These are phyloP conservation scores for Phytophthora pinifolia DNA, from an alignment of 352 stramenopile genomes.

Conservation along the genomic window DNA sequence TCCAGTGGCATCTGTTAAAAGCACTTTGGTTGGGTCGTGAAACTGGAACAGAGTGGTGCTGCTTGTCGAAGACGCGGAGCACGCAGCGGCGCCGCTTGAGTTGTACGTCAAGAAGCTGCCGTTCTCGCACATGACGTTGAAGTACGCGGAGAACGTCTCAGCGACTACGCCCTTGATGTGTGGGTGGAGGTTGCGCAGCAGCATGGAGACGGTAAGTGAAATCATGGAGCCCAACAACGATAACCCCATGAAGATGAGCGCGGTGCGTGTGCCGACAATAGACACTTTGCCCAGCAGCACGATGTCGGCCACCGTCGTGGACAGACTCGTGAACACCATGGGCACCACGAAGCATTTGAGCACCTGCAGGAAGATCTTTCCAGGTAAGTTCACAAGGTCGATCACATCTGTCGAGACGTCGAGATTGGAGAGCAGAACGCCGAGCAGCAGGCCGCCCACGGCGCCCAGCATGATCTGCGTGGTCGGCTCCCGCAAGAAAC, in stretches of 20 bases:
- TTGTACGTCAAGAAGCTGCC: slow-evolving; percentile 37
- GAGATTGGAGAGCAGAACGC: slow-evolving; percentile 34
- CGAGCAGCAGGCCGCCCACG: slow-evolving; percentile 33
- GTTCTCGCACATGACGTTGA: slow-evolving; percentile 44
- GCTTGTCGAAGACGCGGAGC: slow-evolving; percentile 23
- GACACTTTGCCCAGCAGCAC: slow-evolving; percentile 69
- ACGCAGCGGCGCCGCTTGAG: slow-evolving; percentile 23
- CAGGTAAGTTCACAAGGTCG: slow-evolving; percentile 40
- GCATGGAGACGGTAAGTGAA: slow-evolving; percentile 46
- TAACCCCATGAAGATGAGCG: slow-evolving; percentile 50
- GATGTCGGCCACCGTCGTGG: slow-evolving; percentile 62
- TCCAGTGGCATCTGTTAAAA: slow-evolving; percentile 27
- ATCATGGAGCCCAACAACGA: slow-evolving; percentile 35
- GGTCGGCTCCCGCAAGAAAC: slow-evolving; percentile 33
- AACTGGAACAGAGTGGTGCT: slow-evolving; percentile 43
- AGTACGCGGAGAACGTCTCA: slow-evolving; percentile 24
- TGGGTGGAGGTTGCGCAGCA: slow-evolving; percentile 39
- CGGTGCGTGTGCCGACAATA: slow-evolving; percentile 50
- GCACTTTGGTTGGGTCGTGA: slow-evolving; percentile 38
- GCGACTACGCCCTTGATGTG: slow-evolving; percentile 9
- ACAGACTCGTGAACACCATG: slow-evolving; percentile 70
- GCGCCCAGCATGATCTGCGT: slow-evolving; percentile 48
- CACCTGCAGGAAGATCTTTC: slow-evolving; percentile 45
- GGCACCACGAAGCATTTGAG: slow-evolving; percentile 60
- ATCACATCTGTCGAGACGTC: slow-evolving; percentile 37